phyloP scores from a whole-genome alignment of 106 monocot genomes.

The Ottelia alismoides region DNA sequence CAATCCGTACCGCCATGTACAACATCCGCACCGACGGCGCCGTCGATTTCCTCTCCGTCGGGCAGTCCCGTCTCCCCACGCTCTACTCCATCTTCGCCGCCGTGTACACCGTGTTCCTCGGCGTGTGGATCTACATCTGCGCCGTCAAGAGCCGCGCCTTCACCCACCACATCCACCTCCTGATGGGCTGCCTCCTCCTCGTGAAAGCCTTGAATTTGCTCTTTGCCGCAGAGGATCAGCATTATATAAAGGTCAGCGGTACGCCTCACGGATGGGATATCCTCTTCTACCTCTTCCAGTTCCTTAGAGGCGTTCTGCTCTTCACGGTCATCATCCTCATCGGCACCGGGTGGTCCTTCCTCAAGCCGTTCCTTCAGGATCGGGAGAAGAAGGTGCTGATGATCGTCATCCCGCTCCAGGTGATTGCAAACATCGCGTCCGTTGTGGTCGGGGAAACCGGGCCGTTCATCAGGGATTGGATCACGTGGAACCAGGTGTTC shows the following conservation, averaged over 20 bases:
- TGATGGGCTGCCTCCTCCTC: constrained; percentile 71
- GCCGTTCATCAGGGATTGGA: constrained; percentile 58
- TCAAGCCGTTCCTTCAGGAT: constrained; percentile 94
- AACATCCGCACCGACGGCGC: constrained; percentile 28
- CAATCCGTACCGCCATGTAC: constrained; percentile 59
- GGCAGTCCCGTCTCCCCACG: constrained; percentile 47
- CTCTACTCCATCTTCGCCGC: constrained; percentile 48
- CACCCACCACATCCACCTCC: constrained; percentile 65
- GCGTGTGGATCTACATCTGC: constrained; percentile 46
- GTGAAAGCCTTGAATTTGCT: constrained; percentile 49
- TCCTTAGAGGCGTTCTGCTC: constrained; percentile 63
- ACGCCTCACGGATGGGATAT: constrained; percentile 94
- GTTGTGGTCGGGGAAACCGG: constrained; percentile 88
- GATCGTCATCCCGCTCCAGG: constrained; percentile 87
- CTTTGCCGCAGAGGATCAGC: constrained; percentile 85
- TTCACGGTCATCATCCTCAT: constrained; percentile 89
- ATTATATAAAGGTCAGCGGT: constrained; percentile 74
- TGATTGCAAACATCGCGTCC: constrained; percentile 68
- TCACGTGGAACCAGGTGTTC: constrained; percentile 87
- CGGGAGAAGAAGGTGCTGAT: constrained; percentile 93
- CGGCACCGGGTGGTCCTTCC: constrained; percentile 96
- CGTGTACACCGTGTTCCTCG: constrained; percentile 45
- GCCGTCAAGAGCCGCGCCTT: constrained; percentile 34
- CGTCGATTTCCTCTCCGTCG: constrained; percentile 65
- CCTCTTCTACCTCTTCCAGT: constrained; percentile 87